These are phyloP conservation scores for Penicillium robsamsonii DNA, from an alignment of 495 filamentous ascomycete species.

Conservation along the genomic window DNA sequence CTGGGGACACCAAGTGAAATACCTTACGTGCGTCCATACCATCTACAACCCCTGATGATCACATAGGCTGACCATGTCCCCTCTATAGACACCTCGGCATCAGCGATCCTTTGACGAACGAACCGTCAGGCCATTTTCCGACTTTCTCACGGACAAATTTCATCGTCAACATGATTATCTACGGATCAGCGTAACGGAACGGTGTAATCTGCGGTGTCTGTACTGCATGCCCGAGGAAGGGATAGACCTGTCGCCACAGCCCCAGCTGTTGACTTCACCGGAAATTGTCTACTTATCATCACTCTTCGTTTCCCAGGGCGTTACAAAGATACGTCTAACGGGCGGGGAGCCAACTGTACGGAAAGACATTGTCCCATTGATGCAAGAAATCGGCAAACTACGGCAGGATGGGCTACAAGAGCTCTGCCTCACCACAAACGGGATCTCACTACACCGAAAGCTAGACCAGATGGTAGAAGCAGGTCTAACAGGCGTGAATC, in stretches of 20 bases:
- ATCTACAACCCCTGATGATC: background rate
- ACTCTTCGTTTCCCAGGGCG: conserved; percentile 93
- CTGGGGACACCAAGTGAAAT: background rate
- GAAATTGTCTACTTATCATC: conserved; percentile 89
- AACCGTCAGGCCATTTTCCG: conserved; percentile 71
- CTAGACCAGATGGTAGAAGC: conserved; percentile 90
- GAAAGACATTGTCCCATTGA: conserved; percentile 82
- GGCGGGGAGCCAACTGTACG: conserved; percentile 94
- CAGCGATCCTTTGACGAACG: background rate
- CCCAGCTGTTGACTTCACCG: conserved; percentile 78
- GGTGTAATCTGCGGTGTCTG: conserved; percentile 86
- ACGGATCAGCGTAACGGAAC: conserved; percentile 90
- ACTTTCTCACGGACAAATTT: conserved; percentile 88
- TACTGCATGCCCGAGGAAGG: conserved; percentile 99
- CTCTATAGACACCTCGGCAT: background rate
- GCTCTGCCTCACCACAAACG: conserved; percentile 90
- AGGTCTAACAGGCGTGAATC: conserved; percentile 89
- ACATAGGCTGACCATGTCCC: background rate
- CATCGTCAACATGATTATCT: conserved; percentile 92
- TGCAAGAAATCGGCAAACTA: conserved; percentile 81
- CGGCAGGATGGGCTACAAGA: conserved; percentile 74
- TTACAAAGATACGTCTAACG: conserved; percentile 92
- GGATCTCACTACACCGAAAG: conserved; percentile 83
- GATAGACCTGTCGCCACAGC: conserved; percentile 76
- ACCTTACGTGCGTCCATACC: background rate